A percentile compares a stretch with the other conserved stretches of the same genome.
Conservation (phyloP, 345 rosid genomes). For the Bruguiera parviflora region DNA sequence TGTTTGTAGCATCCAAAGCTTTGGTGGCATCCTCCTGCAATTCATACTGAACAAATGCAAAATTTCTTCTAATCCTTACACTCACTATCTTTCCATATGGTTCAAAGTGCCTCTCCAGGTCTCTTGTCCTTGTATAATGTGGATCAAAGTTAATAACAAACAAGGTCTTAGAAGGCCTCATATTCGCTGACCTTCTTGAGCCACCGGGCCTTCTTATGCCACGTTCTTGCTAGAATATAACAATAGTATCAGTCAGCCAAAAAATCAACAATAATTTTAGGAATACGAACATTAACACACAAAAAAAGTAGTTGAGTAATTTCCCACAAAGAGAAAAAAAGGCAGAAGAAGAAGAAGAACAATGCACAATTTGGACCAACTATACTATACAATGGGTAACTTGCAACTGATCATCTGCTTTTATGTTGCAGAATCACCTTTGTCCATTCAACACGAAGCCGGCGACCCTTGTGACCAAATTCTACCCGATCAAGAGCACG, state of each 20-base stretch:
- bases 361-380: not conserved
- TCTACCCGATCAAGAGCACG: constrained; percentile 69
- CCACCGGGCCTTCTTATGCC: constrained; percentile 49
- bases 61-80: constrained; percentile 81
- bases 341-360: not conserved
- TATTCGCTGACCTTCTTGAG: constrained; percentile 61
- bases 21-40: constrained; percentile 72
- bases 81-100: constrained; percentile 74
- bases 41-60: constrained; percentile 83
- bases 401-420: not conserved
- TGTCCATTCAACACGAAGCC: constrained; percentile 92
- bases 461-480: constrained; percentile 73
- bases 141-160: constrained; percentile 90
- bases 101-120: constrained; percentile 82
- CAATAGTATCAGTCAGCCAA: not conserved
- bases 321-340: not conserved
- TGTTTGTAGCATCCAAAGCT: constrained; percentile 73
- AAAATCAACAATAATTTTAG: not conserved
- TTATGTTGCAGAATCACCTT: constrained; percentile 40
- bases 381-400: not conserved
- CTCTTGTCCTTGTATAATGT: constrained; percentile 60
- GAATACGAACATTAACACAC: not conserved
- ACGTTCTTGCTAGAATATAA: constrained; percentile 55
- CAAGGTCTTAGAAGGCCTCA: constrained; percentile 74
- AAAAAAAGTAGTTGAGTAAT: not conserved